Evolutionary conservation across 2,329 filamentous ascomycete genomes (phyloP).

Genomic region (Aureobasidium mangrovei): DNA sequence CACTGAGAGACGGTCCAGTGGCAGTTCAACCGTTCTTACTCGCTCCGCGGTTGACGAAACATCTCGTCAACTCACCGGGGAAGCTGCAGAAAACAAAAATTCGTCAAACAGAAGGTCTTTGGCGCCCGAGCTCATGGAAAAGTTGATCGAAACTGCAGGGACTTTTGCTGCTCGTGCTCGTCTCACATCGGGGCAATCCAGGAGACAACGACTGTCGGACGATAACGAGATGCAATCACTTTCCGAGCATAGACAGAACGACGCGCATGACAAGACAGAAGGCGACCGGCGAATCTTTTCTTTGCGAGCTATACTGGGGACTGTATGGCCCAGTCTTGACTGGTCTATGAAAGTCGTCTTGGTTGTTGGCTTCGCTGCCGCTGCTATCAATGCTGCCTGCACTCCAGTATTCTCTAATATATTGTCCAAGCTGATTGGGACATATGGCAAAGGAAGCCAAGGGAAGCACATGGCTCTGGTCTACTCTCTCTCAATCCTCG

Average conservation of each 20-base stretch:
- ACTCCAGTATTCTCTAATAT: conserved; percentile 69
- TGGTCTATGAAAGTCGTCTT: conserved; percentile 46
- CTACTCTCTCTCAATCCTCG: conserved; percentile 64
- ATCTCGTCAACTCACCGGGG: not conserved
- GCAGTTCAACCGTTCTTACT: not conserved
- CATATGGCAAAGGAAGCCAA: conserved; percentile 52
- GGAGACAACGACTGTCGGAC: conserved; percentile 9
- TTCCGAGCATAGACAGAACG: not conserved
- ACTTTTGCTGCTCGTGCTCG: conserved; percentile 17
- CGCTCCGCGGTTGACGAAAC: not conserved
- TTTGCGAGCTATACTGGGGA: conserved; percentile 52
- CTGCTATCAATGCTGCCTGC: conserved; percentile 55
- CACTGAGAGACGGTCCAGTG: not conserved
- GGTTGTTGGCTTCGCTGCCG: conserved; percentile 51
- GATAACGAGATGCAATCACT: not conserved
- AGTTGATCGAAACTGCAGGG: conserved; percentile 18
- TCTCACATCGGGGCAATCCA: not conserved
- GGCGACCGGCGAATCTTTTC: not conserved
- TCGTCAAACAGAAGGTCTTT: conserved; percentile 2
- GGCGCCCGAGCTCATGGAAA: conserved; percentile 16
- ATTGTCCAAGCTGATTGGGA: conserved; percentile 62
- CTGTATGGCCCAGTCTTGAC: conserved; percentile 60
- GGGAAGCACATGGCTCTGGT: conserved; percentile 44
- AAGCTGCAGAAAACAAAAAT: not conserved
- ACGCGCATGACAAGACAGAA: not conserved